Evolutionary conservation across 345 rosid genomes (phyloP), one percentile per base, ranked within the genome.

Genomic region (Noccaea caerulescens): DNA sequence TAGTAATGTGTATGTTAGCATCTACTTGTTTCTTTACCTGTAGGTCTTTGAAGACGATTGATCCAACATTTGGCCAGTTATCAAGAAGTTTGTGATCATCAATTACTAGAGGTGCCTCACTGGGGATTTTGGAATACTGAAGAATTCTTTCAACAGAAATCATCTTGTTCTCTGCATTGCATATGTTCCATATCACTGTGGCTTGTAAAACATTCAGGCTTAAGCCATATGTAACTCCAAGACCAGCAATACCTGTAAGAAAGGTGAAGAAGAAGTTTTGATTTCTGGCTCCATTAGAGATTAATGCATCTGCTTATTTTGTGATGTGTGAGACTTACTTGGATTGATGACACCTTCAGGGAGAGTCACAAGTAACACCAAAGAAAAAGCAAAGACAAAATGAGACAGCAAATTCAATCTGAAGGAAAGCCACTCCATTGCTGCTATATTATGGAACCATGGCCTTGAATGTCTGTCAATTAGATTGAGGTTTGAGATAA

Each of bases 381-480:
- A 70, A 34, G 98, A 84, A 80, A 86, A 90, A 27, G 93, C 97
- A 79, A 93, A 90, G 18, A 93, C 93, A 73, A 90, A 90, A 78
- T 90, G 90, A 60, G 98, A 93, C 43, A 93, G 82, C 30, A 93
- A 6, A 80, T 90, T 90, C 72, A 93, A 79, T 72, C 98, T 82
- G 83, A 88, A 90, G 66, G 92, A 90, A 69, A 93, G 92, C 98
- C 98, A 93, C 69, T 93, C 98, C 97, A 93, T 90, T 36, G 98
- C 97, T 20, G 97, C 76, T 54, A 78, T 70, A 70, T 80, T 81
- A 74, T 93, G 93, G 80, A 93, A 93, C 98, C 96, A 93, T 63
- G 98, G 93, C 78, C 92, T 88, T 14, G 98, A 90, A 76, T 86
- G 91, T 70, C 72, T 80, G 75, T 93, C 92, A 58, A 90, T 71